A percentile compares a stretch with the other conserved stretches of the same genome.
Conservation (phyloP, 768 basidiomycete species). For the Mycena belliarum region DNA sequence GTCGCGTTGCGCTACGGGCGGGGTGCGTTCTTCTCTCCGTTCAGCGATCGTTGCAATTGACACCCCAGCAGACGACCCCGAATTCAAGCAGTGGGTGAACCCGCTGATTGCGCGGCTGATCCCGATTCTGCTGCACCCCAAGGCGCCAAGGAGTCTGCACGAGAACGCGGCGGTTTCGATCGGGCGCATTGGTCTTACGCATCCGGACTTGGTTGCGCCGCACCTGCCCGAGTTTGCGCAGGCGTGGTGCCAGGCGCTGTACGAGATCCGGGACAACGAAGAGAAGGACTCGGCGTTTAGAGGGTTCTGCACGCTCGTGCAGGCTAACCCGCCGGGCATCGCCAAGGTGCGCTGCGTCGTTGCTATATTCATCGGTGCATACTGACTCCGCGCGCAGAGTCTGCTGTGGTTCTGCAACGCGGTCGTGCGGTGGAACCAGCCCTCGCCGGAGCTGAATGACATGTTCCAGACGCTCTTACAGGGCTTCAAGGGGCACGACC, state of each 20-base stretch:
- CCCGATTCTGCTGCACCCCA: constrained; percentile 89
- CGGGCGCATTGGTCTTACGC: constrained; percentile 92
- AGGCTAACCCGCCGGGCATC: constrained; percentile 91
- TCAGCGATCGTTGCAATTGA: not conserved
- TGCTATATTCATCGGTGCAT: constrained; percentile 14
- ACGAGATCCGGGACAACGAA: constrained; percentile 98
- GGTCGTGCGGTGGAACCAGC: constrained; percentile 91
- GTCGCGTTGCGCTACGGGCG: constrained; percentile 90
- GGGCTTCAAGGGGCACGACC: constrained; percentile 89
- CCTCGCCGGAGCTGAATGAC: constrained; percentile 85
- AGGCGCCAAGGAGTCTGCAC: constrained; percentile 89
- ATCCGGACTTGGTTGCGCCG: constrained; percentile 85
- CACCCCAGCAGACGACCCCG: constrained; percentile 59
- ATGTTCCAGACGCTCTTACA: constrained; percentile 92
- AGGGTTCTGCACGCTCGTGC: constrained; percentile 93
- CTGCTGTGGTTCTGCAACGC: constrained; percentile 98
- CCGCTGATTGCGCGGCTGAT: constrained; percentile 86
- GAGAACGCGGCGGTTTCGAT: constrained; percentile 99
- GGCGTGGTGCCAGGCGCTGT: constrained; percentile 95
- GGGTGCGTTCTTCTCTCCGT: constrained; percentile 44
- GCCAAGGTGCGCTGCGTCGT: constrained; percentile 68
- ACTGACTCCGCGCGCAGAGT: constrained; percentile 51
- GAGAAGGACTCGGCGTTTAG: constrained; percentile 99
- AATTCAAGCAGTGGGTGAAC: constrained; percentile 91
- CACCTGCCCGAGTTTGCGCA: constrained; percentile 89